These are phyloP conservation scores for Angomonas desouzai DNA, from an alignment of 208 protist genomes.

Conservation along the genomic window DNA sequence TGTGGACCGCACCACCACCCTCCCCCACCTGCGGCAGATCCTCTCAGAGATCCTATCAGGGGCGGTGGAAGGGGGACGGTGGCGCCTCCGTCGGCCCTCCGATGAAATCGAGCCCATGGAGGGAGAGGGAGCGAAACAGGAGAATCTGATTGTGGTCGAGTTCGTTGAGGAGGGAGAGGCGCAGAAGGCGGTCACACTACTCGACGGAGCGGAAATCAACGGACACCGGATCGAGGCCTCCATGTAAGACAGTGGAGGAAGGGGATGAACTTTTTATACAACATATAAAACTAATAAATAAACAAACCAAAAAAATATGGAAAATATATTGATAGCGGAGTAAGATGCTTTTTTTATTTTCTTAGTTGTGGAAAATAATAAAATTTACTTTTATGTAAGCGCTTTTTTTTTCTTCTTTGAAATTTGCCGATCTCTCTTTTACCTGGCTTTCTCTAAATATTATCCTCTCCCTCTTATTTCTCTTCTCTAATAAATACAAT, in stretches of 20 bases:
- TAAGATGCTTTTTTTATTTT: not conserved
- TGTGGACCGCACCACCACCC: conserved; percentile 53
- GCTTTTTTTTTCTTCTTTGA: not conserved
- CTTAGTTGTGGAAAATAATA: conserved; percentile 6
- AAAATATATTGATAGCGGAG: not conserved
- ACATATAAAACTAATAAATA: too few relatives aligned
- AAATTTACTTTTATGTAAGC: too few relatives aligned
- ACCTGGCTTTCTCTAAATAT: not conserved
- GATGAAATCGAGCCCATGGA: conserved; percentile 21
- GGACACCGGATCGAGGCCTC: conserved; percentile 54
- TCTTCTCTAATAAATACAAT: too few relatives aligned
- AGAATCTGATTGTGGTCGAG: conserved; percentile 49
- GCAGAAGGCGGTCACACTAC: conserved; percentile 26
- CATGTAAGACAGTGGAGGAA: conserved; percentile 22
- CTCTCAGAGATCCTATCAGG: conserved; percentile 40
- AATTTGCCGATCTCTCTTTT: not conserved
- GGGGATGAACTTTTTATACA: too few relatives aligned
- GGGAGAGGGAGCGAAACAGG: not conserved
- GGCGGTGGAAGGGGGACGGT: conserved; percentile 22
- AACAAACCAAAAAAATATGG: too few relatives aligned
- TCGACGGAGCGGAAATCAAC: conserved; percentile 73
- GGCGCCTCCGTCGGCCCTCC: conserved; percentile 53
- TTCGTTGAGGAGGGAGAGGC: conserved; percentile 31
- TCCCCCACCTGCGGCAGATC: conserved; percentile 45
- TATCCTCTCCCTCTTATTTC: too few relatives aligned